Evolutionary conservation across 495 filamentous ascomycete genomes (phyloP).

Genomic region (Gamarada debralockiae): DNA sequence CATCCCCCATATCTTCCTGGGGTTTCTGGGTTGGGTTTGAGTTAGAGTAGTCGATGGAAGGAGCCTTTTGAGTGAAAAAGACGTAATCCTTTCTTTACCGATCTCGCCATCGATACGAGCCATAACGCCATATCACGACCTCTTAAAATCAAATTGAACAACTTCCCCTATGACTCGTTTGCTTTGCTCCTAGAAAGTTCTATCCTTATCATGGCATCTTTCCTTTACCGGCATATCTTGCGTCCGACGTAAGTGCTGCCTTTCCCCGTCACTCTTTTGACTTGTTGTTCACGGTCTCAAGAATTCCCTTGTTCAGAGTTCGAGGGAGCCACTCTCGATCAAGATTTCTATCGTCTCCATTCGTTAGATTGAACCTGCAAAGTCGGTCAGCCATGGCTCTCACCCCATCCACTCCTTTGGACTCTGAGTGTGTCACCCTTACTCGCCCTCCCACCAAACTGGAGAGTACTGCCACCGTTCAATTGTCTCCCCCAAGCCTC

Average conservation of each 20-base stretch:
- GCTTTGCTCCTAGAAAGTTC: not conserved
- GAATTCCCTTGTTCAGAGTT: too few species aligned
- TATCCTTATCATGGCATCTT: not conserved
- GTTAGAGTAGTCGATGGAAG: too few species aligned
- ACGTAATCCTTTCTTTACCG: not conserved
- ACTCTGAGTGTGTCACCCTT: not conserved
- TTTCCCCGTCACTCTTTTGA: too few species aligned
- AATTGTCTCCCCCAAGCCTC: not conserved
- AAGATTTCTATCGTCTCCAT: too few species aligned
- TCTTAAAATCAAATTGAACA: not conserved
- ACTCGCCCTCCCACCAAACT: not conserved
- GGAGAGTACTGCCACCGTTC: not conserved
- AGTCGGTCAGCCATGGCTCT: constrained; percentile 1
- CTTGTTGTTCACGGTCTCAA: too few species aligned
- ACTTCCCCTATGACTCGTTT: not conserved
- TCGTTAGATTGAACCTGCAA: not conserved
- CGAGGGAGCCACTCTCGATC: too few species aligned
- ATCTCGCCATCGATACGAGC: constrained; percentile 2
- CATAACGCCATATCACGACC: constrained; percentile 6
- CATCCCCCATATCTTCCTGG: too few species aligned
- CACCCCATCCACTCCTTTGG: constrained; percentile 1
- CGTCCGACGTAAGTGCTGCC: too few species aligned
- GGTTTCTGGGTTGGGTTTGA: too few species aligned
- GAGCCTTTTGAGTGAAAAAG: too few species aligned
- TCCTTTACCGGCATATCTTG: not conserved